A percentile compares a stretch with the other conserved stretches of the same genome.
These are phyloP conservation scores for Xylaria sp. DNA, from an alignment of 2,329 filamentous ascomycete genomes.

Conservation along the genomic window DNA sequence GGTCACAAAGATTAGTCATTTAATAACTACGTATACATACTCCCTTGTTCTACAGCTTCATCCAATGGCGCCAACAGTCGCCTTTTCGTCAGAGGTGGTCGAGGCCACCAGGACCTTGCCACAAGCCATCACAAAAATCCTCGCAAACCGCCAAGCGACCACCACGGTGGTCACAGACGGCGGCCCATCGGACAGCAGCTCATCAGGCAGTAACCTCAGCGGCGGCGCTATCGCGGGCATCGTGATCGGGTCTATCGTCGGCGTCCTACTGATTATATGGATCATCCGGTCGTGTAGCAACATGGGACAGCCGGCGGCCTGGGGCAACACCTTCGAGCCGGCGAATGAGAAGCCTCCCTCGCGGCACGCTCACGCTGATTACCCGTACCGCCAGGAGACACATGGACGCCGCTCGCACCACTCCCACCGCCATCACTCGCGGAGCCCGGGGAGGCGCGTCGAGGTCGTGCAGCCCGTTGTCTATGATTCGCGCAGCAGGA, in stretches of 20 bases:
- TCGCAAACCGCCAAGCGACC: slow-evolving; percentile 44
- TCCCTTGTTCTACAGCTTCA: not conserved
- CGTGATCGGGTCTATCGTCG: slow-evolving; percentile 60
- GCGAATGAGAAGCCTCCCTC: slow-evolving; percentile 43
- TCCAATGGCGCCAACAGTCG: slow-evolving; percentile 42
- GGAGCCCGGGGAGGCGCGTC: slow-evolving; percentile 31
- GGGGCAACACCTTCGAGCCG: slow-evolving; percentile 46
- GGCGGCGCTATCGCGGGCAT: slow-evolving; percentile 64
- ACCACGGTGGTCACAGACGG: slow-evolving; percentile 43
- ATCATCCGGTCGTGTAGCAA: slow-evolving; percentile 59
- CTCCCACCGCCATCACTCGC: slow-evolving; percentile 37
- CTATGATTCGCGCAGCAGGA: slow-evolving; percentile 39
- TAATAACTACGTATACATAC: not conserved
- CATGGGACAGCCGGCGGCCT: slow-evolving; percentile 45
- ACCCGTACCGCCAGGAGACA: slow-evolving; percentile 38
- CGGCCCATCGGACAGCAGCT: slow-evolving; percentile 32
- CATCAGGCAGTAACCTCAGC: slow-evolving; percentile 49
- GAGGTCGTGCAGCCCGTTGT: slow-evolving; percentile 44
- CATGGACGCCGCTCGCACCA: slow-evolving; percentile 39
- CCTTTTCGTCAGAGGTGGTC: slow-evolving; percentile 30
- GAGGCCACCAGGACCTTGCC: slow-evolving; percentile 44
- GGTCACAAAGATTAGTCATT: not conserved
- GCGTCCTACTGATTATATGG: slow-evolving; percentile 60
- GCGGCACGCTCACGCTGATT: slow-evolving; percentile 16
- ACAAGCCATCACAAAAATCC: slow-evolving; percentile 40